These are phyloP conservation scores for Knoxia roxburghii DNA, from an alignment of 257 asterid species.

Conservation along the genomic window DNA sequence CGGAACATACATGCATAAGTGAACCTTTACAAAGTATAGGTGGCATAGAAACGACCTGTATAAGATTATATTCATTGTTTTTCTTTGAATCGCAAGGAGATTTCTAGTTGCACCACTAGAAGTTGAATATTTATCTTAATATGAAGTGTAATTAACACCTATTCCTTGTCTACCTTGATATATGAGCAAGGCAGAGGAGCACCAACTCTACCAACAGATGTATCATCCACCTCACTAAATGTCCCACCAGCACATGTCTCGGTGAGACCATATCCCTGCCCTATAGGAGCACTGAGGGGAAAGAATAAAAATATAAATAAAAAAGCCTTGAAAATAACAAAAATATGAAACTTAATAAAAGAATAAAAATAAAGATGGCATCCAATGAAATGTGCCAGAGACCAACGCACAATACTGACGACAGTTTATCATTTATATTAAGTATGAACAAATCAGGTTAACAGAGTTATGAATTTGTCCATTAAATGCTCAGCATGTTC, in stretches of 20 bases:
- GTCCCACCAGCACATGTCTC: constrained; percentile 99
- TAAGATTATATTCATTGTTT: neutral
- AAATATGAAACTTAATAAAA: constrained; percentile 8
- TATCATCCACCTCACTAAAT: constrained; percentile 89
- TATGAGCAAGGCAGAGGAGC: constrained; percentile 87
- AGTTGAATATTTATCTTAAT: neutral
- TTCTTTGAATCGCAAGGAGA: neutral
- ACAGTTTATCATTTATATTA: neutral
- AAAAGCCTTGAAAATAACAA: neutral
- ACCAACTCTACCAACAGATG: constrained; percentile 98
- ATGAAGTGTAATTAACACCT: constrained; percentile 9
- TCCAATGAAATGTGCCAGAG: neutral
- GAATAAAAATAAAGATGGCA: neutral
- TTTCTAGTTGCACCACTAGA: neutral
- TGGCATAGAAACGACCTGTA: neutral
- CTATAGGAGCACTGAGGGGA: constrained; percentile 81
- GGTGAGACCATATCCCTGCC: constrained; percentile 98
- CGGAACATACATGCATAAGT: neutral
- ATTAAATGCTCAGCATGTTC: neutral
- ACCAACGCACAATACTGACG: neutral
- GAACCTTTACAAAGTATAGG: neutral
- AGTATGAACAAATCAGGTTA: neutral
- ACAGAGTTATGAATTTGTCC: neutral
- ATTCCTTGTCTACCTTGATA: constrained; percentile 54
- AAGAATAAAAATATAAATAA: neutral